These are phyloP conservation scores for Pulveroboletus sp. DNA, from an alignment of 768 basidiomycete genomes.

Conservation along the genomic window DNA sequence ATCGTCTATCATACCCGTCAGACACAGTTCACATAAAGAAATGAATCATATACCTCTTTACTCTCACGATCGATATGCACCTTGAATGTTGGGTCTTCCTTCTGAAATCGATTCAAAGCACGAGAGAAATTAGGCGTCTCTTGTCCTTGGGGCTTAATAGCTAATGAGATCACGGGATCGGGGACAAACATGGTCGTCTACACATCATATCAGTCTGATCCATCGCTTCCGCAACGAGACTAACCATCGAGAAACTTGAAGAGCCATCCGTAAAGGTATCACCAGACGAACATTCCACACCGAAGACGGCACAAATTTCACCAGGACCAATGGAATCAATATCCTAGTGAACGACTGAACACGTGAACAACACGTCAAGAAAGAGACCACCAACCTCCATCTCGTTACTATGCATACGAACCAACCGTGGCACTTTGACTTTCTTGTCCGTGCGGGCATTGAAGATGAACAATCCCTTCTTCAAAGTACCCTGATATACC, in stretches of 20 bases:
- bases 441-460: slow-evolving; percentile 95
- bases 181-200: slow-evolving; percentile 99
- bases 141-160: slow-evolving; percentile 85
- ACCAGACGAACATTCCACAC: slow-evolving; percentile 95
- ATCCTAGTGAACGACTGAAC: slow-evolving; percentile 48
- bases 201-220: background rate
- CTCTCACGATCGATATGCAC: slow-evolving; percentile 93
- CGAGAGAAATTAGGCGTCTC: slow-evolving; percentile 97
- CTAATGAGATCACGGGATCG: slow-evolving; percentile 94
- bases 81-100: slow-evolving; percentile 97
- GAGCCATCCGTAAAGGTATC: slow-evolving; percentile 97
- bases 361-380: background rate
- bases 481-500: slow-evolving; percentile 93
- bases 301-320: slow-evolving; percentile 99
- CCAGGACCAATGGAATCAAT: slow-evolving; percentile 92
- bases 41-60: slow-evolving; percentile 63
- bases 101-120: slow-evolving; percentile 95
- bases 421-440: slow-evolving; percentile 93
- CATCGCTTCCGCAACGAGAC: slow-evolving; percentile 15
- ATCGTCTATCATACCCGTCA: slow-evolving; percentile 63
- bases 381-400: slow-evolving; percentile 72
- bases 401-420: slow-evolving; percentile 97
- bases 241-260: slow-evolving; percentile 87
- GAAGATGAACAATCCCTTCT: slow-evolving; percentile 78
- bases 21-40: background rate